Base-by-base conservation (phyloP, 2,329 filamentous ascomycete genomes). In the Geosmithia morbida region DNA sequence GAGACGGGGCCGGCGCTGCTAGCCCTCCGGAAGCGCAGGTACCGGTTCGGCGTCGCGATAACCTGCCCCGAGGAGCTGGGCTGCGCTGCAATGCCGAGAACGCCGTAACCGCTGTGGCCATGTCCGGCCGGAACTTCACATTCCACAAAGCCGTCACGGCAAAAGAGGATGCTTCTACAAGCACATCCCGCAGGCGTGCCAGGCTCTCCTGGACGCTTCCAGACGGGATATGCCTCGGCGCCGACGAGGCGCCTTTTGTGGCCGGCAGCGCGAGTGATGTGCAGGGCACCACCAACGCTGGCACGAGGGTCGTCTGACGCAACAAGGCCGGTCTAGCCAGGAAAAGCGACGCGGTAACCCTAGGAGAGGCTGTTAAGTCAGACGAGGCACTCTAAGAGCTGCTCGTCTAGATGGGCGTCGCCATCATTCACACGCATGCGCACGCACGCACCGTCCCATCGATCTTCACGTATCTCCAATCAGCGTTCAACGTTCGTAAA, bases 221-320 rank as follows among this genome's bases (percentile, higher is more conserved):
- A 2, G 49, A 51, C 1, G 44, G 33, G 14, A 49, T 66, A 41
- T 56, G 53, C 0, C 50, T 65, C 0, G 49, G 52, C 0, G 52
- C 56, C 0, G 39, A 48, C 1, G 59, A 65, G 14, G 57, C 54
- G 2, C 42, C 66, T 18, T 66, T 66, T 43, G 61, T 66, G 20
- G 63, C 63, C 0, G 64, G 66, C 6, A 68, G 65, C 43, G 59
- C 61, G 1, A 63, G 62, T 2, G 66, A 68, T 51, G 63, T 68
- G 0, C 51, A 62, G 20, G 64, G 65, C 2, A 65, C 66, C 1
- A 58, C 58, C 0, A 50, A 55, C 2, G 62, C 57, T 1, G 65
- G 65, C 0, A 66, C 67, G 62, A 59, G 45, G 22, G 65, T 67
- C 19, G 59, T 63, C 30, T 66, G 64, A 63, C 63, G 66, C 41